These are phyloP conservation scores for Globisporangium canariense DNA, from an alignment of 352 stramenopile genomes.

Conservation along the genomic window DNA sequence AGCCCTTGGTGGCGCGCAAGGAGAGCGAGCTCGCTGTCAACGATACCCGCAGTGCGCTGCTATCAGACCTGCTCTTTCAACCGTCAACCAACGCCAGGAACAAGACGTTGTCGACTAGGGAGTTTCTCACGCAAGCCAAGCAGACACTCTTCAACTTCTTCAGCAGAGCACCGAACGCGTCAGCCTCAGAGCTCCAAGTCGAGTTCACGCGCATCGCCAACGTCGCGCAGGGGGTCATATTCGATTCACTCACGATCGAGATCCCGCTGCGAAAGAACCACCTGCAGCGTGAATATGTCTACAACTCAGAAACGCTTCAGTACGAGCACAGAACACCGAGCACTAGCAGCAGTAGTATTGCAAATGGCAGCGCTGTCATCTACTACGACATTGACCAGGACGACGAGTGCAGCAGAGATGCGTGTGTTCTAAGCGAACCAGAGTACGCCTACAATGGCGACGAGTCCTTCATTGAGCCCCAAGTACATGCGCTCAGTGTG, in stretches of 20 bases:
- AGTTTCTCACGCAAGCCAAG: constrained; percentile 2
- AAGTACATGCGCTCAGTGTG: constrained; percentile 5
- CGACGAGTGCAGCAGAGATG: constrained; percentile 2
- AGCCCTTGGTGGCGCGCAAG: no score
- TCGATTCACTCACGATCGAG: constrained; percentile 12
- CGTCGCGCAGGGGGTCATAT: not conserved
- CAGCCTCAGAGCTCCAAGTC: not conserved
- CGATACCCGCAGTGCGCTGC: not conserved
- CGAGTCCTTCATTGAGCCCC: constrained; percentile 5
- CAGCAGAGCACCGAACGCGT: constrained; percentile 7
- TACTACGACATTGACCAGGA: constrained; percentile 7
- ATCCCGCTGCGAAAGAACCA: constrained; percentile 8
- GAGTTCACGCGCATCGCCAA: constrained; percentile 12
- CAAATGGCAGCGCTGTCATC: not conserved
- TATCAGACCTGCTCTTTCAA: not conserved
- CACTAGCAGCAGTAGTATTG: no score
- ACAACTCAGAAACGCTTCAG: not conserved
- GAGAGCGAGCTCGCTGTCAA: not conserved
- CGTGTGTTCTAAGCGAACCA: not conserved
- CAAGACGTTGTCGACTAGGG: not conserved
- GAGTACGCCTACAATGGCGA: constrained; percentile 3
- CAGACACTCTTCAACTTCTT: constrained; percentile 9
- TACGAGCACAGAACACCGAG: not conserved
- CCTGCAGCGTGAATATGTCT: not conserved
- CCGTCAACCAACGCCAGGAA: not conserved